Percentiles rank a stretch among this genome's conserved stretches.
phyloP scores from a whole-genome alignment of 2,329 filamentous ascomycete genomes.

The Cercospora sojina region DNA sequence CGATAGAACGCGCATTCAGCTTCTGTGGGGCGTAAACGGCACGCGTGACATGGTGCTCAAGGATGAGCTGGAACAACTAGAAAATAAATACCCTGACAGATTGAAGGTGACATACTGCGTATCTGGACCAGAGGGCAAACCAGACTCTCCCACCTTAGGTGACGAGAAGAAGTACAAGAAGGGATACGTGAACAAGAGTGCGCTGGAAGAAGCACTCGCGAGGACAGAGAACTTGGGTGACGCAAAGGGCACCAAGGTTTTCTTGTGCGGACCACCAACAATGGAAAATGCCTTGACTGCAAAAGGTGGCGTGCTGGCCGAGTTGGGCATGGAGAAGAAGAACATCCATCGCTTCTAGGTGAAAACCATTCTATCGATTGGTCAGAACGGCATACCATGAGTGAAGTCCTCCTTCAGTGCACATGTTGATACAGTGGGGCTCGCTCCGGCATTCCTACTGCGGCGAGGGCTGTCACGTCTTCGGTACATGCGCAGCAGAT shows the following conservation, averaged over 20 bases:
- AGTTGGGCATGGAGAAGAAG: slow-evolving; percentile 57
- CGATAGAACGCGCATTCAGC: slow-evolving; percentile 62
- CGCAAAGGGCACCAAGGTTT: slow-evolving; percentile 56
- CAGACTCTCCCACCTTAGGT: slow-evolving; percentile 22
- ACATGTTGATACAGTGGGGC: background rate
- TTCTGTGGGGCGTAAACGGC: slow-evolving; percentile 66
- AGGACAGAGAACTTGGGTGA: slow-evolving; percentile 35
- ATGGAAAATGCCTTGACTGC: slow-evolving; percentile 63
- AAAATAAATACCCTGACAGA: slow-evolving; percentile 52
- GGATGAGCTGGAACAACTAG: slow-evolving; percentile 56
- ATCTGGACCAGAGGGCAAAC: slow-evolving; percentile 43
- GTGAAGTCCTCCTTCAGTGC: background rate
- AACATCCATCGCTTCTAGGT: slow-evolving; percentile 59
- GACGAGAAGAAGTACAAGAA: slow-evolving; percentile 48
- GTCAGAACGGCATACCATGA: too few species aligned
- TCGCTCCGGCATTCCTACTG: background rate
- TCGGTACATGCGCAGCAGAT: background rate
- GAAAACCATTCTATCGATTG: too few species aligned
- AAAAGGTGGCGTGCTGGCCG: slow-evolving; percentile 53
- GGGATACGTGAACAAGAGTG: slow-evolving; percentile 58
- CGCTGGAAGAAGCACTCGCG: slow-evolving; percentile 54
- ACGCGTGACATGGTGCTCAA: slow-evolving; percentile 61
- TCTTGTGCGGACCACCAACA: slow-evolving; percentile 66
- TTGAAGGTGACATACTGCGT: slow-evolving; percentile 61
- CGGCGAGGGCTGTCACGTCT: background rate